Conservation (phyloP, 2,329 filamentous ascomycete genomes). For the Chlorencoelia australis region DNA sequence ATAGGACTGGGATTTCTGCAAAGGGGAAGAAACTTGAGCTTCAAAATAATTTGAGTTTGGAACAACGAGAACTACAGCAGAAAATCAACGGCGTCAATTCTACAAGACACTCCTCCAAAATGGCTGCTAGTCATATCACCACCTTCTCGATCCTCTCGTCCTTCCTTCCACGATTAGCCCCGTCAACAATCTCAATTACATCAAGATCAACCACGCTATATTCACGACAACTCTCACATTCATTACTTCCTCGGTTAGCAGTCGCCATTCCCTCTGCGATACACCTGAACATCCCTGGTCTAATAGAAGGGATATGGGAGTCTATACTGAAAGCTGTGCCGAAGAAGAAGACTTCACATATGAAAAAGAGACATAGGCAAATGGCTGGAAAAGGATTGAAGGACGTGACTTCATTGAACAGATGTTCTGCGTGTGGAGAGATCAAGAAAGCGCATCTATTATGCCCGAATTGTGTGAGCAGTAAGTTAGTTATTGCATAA, state of each 20-base stretch:
- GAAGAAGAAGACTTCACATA: conserved; percentile 97
- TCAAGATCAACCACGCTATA: conserved; percentile 36
- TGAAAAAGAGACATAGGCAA: conserved; percentile 86
- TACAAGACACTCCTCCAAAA: conserved; percentile 23
- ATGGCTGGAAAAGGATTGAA: conserved; percentile 93
- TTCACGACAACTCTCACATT: conserved; percentile 35
- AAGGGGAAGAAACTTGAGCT: no score
- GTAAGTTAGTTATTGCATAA: conserved; percentile 40
- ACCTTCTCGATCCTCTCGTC: conserved; percentile 34
- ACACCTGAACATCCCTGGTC: conserved; percentile 49
- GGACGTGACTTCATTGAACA: conserved; percentile 79
- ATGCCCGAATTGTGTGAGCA: conserved; percentile 76
- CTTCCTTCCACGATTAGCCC: conserved; percentile 46
- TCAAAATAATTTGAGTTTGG: no score
- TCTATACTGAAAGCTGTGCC: conserved; percentile 85
- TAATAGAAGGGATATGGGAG: conserved; percentile 85
- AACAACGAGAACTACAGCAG: no score
- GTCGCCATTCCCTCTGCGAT: conserved; percentile 51
- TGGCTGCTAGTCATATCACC: conserved; percentile 36
- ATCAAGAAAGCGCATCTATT: conserved; percentile 81
- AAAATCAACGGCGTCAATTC: background rate
- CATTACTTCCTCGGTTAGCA: conserved; percentile 43
- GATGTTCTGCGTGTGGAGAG: conserved; percentile 80
- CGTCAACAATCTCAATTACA: conserved; percentile 32
- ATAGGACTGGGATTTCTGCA: no score